Base-by-base conservation (phyloP, 805 yeast species). In the Candida manassasensis region DNA sequence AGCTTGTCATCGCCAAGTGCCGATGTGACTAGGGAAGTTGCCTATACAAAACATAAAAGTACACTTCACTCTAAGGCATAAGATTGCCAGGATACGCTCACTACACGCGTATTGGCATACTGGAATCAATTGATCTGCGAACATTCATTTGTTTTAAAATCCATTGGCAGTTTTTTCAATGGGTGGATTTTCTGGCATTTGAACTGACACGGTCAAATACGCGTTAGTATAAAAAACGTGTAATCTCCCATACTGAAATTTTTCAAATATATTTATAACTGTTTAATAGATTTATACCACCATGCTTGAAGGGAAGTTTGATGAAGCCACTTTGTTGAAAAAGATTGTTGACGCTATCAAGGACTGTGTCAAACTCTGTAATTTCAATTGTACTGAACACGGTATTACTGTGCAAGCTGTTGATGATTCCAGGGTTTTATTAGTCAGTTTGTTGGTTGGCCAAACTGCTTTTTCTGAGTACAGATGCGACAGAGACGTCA, bases 381-480 rank as follows among this genome's bases (percentile, higher is more conserved):
- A 93, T 73, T 86, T 93, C 73, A 93, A 88, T 69, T 93, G 97
- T 69, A 79, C 94, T n/a, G 93, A 85, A 60, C 76, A 79, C 43
- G 98, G 98, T 48, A 82, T 93, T 53, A 83, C 94, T 8, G 90
- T 94, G 15, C 97, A 93, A 70, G 97, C 98, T 18, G 93, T 93
- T 48, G 98, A 93, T 64, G 94, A 88, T 58, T 88, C 98, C 18
- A 86, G 97, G 72, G 96, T 93, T 40, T 75, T 89, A 44, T 74
- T 93, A 45, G 96, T 90, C 27, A 84, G 95, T 14, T 70, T 93
- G 44, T 77, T 85, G 49, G 82, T 93, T 47, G 95, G 94, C 40
- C 78, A 81, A 44, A 89, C 84, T 42, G 89, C 95, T 9, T 93
- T 93, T 69, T 73, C 78, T 41, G 90, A 84, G 49, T 93, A 84